Conservation (phyloP, 164 flowering plant species). For the Euptelea pleiosperma region DNA sequence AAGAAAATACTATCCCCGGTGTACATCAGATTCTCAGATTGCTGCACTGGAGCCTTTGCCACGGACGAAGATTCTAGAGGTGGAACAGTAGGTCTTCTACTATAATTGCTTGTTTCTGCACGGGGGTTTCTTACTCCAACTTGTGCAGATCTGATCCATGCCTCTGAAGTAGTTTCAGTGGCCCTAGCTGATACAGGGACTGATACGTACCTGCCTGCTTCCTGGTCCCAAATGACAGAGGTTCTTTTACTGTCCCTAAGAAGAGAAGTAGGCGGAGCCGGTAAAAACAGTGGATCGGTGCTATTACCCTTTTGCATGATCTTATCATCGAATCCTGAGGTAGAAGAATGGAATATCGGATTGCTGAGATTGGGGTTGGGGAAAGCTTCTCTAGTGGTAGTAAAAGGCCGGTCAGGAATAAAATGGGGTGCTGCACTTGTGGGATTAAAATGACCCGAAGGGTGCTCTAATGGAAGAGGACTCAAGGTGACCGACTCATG, state of each 20-base stretch:
- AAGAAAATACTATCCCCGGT: slow-evolving; percentile 87
- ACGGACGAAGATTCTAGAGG: slow-evolving; percentile 35
- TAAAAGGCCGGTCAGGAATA: slow-evolving; percentile 32
- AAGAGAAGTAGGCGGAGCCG: slow-evolving; percentile 49
- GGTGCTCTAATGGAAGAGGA: slow-evolving; percentile 69
- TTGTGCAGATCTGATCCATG: slow-evolving; percentile 41
- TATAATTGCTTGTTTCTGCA: slow-evolving; percentile 30
- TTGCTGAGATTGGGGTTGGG: slow-evolving; percentile 24
- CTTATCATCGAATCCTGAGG: slow-evolving; percentile 50
- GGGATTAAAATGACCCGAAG: slow-evolving; percentile 30
- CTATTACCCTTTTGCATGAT: slow-evolving; percentile 37
- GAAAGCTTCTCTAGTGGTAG: slow-evolving; percentile 26
- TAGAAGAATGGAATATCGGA: slow-evolving; percentile 28
- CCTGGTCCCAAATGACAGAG: slow-evolving; percentile 95
- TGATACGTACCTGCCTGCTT: slow-evolving; percentile 88
- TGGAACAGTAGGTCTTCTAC: slow-evolving; percentile 30
- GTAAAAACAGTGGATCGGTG: slow-evolving; percentile 42
- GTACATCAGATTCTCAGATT: slow-evolving; percentile 62
- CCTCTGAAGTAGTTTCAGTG: slow-evolving; percentile 38
- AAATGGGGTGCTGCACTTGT: slow-evolving; percentile 25
- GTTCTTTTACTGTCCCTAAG: slow-evolving; percentile 72
- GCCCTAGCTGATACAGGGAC: slow-evolving; percentile 50
- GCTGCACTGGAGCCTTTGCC: slow-evolving; percentile 31
- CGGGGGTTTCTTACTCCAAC: slow-evolving; percentile 22
- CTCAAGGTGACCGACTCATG: slow-evolving; percentile 72